A percentile compares a stretch with the other conserved stretches of the same genome.
Evolutionary conservation across 2,329 filamentous ascomycete genomes (phyloP).

Genomic region (Fusarium torreyae): DNA sequence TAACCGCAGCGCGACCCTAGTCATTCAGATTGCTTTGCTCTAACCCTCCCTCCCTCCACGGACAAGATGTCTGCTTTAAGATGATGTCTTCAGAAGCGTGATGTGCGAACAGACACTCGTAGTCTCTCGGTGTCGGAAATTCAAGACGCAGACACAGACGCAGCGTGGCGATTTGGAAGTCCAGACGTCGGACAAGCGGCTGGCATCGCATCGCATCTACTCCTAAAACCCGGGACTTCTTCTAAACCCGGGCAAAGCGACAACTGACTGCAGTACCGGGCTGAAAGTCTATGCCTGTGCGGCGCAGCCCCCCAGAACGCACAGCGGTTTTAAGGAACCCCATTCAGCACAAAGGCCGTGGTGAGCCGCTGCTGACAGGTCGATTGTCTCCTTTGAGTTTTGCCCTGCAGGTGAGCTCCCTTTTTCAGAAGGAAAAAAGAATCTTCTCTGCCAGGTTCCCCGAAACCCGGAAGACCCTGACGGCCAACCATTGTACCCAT

Average conservation of each 20-base stretch:
- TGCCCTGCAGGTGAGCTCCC: conserved; percentile 34
- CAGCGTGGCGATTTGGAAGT: conserved; percentile 6
- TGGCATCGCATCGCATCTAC: neutral
- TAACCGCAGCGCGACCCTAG: conserved; percentile 6
- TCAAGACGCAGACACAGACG: neutral
- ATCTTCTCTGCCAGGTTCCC: conserved; percentile 36
- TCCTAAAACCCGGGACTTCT: neutral
- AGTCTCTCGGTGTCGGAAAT: neutral
- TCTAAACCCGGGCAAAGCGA: conserved; percentile 20
- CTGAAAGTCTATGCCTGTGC: conserved; percentile 25
- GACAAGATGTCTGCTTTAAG: conserved; percentile 9
- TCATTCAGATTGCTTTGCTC: neutral
- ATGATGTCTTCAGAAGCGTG: neutral
- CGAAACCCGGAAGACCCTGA: conserved; percentile 12
- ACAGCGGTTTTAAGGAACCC: conserved; percentile 17
- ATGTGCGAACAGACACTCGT: neutral
- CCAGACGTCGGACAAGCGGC: conserved; percentile 4
- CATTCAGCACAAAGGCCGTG: conserved; percentile 6
- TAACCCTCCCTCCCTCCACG: neutral
- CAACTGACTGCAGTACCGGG: conserved; percentile 10
- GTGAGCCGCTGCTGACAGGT: conserved; percentile 30
- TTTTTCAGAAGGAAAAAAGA: conserved; percentile 39
- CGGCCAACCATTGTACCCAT: conserved; percentile 18
- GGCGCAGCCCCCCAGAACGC: conserved; percentile 13
- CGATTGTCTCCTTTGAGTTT: conserved; percentile 33